Base-by-base conservation (phyloP, 2,329 filamentous ascomycete genomes). In the Sclerotinia sclerotiorum region DNA sequence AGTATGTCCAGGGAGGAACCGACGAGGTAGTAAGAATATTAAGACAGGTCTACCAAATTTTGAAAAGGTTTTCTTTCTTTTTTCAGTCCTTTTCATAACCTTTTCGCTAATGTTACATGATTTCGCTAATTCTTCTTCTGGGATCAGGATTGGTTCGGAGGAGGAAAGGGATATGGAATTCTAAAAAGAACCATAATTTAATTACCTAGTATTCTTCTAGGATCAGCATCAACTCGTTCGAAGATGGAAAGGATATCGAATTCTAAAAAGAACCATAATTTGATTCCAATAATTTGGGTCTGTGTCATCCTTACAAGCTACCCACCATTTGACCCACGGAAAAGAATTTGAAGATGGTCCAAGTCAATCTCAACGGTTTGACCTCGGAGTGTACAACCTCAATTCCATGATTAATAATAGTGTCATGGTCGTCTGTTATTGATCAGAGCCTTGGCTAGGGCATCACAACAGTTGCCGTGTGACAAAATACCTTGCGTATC, bases 211-310 rank as follows among this genome's bases (percentile, higher is more conserved):
- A 13, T 17, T 35, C 32, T 57, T 57, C 55, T 10, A 57, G 35
- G 55, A 44, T 58, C 55, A 13, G 6, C 3, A 24, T 44, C n/a
- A 17, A 42, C 13, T 42, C 17, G 39, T 13, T 42, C 39, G 2
- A 15, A 17, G 39, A 42, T 42, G 39, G 13, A 42, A 42, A 42
- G 35, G 55, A 27, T 27, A 58, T 58, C 21, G 35, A 44, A 58
- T 58, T 39, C 24, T 27, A 24, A 27, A 24, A 42, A 58, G 35
- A 58, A 21, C 7, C 55, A 49, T 49, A 61, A 32, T 49, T 49
- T 61, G 15, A 35, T 61, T 61, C 29, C 44, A 61, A 61, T 49
- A 61, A 35, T 17, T 61, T 29, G 21, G 44, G 58, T 61, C 58
- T 48, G 58, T 61, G 58, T 24, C 44, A 61, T 49, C 58, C 58